Conservation (phyloP, 192 early-diverging fungal genomes). For the Dissophora globulifera region DNA sequence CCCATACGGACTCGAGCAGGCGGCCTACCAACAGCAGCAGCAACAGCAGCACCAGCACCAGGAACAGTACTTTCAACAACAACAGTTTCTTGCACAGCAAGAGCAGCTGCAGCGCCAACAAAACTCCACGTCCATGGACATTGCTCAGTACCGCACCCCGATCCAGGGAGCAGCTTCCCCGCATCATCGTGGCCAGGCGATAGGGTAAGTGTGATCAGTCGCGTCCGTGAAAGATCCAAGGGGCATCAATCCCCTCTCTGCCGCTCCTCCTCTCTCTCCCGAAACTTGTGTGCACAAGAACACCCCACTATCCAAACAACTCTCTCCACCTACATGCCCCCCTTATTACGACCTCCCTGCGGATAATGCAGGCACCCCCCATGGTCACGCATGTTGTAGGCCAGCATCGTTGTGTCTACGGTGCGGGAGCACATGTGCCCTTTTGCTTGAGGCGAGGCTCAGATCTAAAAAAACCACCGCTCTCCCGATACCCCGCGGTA, state of each 20-base stretch:
- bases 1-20: no score
- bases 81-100: slow-evolving; percentile 23
- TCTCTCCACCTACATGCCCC: not conserved
- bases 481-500: no score
- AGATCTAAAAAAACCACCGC: not conserved
- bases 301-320: no score
- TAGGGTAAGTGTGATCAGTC: no score
- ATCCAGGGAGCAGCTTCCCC: slow-evolving; percentile 17
- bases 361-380: slow-evolving; percentile 1
- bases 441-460: not conserved
- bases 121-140: slow-evolving; percentile 12
- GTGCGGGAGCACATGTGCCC: no score
- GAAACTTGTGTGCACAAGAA: no score
- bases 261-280: not conserved
- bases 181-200: slow-evolving; percentile 26
- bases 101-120: slow-evolving; percentile 22
- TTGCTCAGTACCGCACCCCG: slow-evolving; percentile 18
- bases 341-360: slow-evolving; percentile 9
- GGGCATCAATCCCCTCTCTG: no score
- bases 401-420: no score
- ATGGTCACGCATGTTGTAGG: slow-evolving; percentile 12
- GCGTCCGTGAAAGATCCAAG: no score
- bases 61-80: slow-evolving; percentile 13
- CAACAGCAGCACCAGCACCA: slow-evolving; percentile 13
- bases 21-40: slow-evolving; percentile 24